Evolutionary conservation across 768 basidiomycete species (phyloP).

Genomic region (Pleurotus sapidus): DNA sequence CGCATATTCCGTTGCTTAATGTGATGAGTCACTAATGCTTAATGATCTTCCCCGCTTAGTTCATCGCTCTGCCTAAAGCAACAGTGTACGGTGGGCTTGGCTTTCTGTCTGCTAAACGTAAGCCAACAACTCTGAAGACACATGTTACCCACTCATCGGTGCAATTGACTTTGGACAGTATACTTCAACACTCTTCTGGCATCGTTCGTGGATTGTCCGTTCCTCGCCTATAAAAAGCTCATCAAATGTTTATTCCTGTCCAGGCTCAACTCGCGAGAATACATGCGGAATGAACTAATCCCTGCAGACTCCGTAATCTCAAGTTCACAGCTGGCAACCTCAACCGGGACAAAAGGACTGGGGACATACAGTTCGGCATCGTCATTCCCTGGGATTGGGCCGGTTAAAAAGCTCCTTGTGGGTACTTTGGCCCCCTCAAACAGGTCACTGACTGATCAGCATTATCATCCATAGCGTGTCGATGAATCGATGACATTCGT

Average conservation of each 20-base stretch:
- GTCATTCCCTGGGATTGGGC: no score
- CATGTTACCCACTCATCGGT: no score
- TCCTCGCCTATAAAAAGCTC: background rate
- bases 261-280: conserved; percentile 4
- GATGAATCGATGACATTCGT: no score
- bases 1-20: background rate
- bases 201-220: background rate
- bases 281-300: conserved; percentile 3
- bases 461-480: no score
- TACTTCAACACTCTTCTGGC: conserved; percentile 4
- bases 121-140: background rate
- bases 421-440: no score
- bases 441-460: no score
- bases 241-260: background rate
- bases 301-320: no score
- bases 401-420: no score
- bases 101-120: conserved; percentile 4
- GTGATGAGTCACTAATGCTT: background rate
- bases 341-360: no score
- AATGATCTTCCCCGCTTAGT: background rate
- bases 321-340: no score
- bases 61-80: conserved; percentile 5
- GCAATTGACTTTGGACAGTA: background rate
- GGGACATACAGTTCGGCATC: no score
- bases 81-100: conserved; percentile 6